Base-by-base conservation (phyloP, 148 eudicot species). In the Rhododendron vialii region DNA sequence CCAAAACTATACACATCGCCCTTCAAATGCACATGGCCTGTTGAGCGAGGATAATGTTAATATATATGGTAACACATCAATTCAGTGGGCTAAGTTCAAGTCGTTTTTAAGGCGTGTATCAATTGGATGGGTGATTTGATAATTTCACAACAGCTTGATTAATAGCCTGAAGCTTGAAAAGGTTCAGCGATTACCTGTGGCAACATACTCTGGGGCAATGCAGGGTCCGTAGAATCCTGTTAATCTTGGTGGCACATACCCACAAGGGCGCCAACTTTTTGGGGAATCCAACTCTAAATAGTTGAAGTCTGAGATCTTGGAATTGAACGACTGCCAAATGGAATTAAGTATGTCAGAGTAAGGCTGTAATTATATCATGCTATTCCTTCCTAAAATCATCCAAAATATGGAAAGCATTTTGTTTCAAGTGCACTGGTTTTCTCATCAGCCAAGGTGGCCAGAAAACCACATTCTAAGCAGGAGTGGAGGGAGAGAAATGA, bases 1-100 rank as follows among this genome's bases (percentile, higher is more conserved):
- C 98, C 98, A 48, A 94, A 96, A 48, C 94, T 92, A 53, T 96
- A 96, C 48, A 94, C 98, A 12, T 94, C 98, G 69, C 96, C 94
- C 89, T 94, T 93, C 33, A 94, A 88, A 81, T 93, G 93, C 83
- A 94, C 82, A 85, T 91, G 98, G 76, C 98, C 98, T 94, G 93
- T 88, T 30, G 26, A 80, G 35, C 7, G 73, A 82, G 24, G 69
- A 90, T 26, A 53, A 18, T 28, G 47, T 86, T 30, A 7, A 12
- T 12, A 63, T 12, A 53, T n/a, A 69, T 18, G 10, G 45, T 80
- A 7, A 45, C 57, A 30, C 41, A 10, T 2, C 30, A n/a, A 20
- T 63, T 63, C 67, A 22, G 67, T 18, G n/a, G 67, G 67, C 67
- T 61, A 5, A 22, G 67, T 61, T 61, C 67, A 61, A 61, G 26